Evolutionary conservation across 129 eudicot species (phyloP), one percentile per base, ranked within the genome.

Genomic region (Deinandra increscens): DNA sequence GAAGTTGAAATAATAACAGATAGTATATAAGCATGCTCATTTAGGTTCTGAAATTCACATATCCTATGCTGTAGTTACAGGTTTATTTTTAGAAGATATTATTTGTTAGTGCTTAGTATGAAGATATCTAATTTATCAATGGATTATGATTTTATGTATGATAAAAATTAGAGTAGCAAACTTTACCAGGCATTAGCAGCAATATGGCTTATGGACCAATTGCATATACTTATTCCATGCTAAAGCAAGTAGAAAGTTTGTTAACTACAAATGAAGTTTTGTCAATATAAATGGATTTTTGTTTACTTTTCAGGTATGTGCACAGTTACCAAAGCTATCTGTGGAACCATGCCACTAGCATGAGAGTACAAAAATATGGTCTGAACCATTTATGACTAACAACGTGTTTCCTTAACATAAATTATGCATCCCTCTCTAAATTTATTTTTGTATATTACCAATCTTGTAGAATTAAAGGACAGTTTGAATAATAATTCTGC

Each of bases 311-410:
- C 89, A 88, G 96, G 96, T 91, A 82, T 56, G 96, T 86, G 68
- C 98, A 91, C 60, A 86, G 96, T 74, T 88, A 88, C 66, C 98
- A 91, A 80, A 88, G 96, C 81, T 91, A 88, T 68, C 61, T 91
- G 42, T 88, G 96, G 98, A 91, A 88, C 77, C 94, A 91, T 79
- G 96, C 94, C 4, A 88, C 97, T 29, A 88, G 97, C 78, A 61
- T 67, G 75, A 85, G 97, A 78, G 97, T 88, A 62, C 91, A 86
- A 72, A 88, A 82, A 46, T 82, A 85, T 49, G 97, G 97, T 91
- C 66, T 69, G 76, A 31, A 53, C 9, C 63, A 63, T 66, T 34
- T 65, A 19, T 15, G 20, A 50, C 44, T 42, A 39, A 7, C 15
- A 13, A 34, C 60, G 45, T 13, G 8, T 20, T 39, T 60, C 29